These are phyloP conservation scores for Blastobotrys elegans DNA, from an alignment of 1,139 yeast genomes.

Conservation along the genomic window DNA sequence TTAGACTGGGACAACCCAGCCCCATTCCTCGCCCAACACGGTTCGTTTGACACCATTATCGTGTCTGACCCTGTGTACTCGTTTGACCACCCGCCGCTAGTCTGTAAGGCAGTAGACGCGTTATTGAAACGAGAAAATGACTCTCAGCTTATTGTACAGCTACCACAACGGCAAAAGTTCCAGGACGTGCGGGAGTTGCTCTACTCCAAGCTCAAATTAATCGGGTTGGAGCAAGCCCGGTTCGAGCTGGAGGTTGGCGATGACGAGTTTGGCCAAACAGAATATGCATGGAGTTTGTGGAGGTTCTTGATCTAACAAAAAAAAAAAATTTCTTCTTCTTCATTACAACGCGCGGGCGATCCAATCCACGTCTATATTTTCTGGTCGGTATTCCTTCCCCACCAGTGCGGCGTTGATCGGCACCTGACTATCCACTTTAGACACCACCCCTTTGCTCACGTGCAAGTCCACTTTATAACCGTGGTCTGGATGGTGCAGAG, in stretches of 20 bases:
- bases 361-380: slow-evolving; percentile 8
- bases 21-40: slow-evolving; percentile 31
- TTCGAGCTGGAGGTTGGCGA: slow-evolving; percentile 53
- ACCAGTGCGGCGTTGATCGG: not conserved
- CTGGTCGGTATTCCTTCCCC: slow-evolving; percentile 5
- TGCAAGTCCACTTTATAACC: slow-evolving; percentile 38
- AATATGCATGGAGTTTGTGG: slow-evolving; percentile 11
- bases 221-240: slow-evolving; percentile 28
- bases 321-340: not conserved
- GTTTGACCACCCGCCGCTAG: slow-evolving; percentile 69
- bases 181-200: slow-evolving; percentile 57
- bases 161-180: slow-evolving; percentile 68
- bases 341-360: not conserved
- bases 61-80: slow-evolving; percentile 90
- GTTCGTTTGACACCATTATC: slow-evolving; percentile 52
- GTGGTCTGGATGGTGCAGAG: slow-evolving; percentile 32
- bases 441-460: slow-evolving; percentile 42
- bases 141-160: slow-evolving; percentile 52
- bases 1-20: slow-evolving; percentile 74
- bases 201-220: slow-evolving; percentile 48
- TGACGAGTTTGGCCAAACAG: slow-evolving; percentile 72
- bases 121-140: slow-evolving; percentile 35
- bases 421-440: slow-evolving; percentile 17
- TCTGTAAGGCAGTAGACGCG: slow-evolving; percentile 50
- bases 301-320: not conserved